Conservation (phyloP, 805 yeast genomes). For the Candida montana region DNA sequence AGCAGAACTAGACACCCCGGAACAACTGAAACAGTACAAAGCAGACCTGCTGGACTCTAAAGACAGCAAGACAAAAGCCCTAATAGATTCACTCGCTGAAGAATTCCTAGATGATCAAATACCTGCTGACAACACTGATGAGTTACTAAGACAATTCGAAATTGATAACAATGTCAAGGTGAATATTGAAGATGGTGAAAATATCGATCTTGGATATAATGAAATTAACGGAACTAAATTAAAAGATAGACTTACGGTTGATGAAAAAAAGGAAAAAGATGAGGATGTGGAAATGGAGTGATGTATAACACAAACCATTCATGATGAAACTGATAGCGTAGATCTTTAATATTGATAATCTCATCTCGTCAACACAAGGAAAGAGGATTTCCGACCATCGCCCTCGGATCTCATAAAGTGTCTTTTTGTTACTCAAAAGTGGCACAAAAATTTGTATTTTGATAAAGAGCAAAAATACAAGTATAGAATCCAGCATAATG, state of each 20-base stretch:
- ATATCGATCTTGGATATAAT: conserved; percentile 1
- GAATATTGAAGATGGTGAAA: conserved; percentile 3
- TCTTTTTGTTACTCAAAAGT: not conserved
- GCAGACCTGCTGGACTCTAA: not conserved
- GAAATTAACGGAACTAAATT: conserved; percentile 1
- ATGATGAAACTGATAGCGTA: too few species aligned
- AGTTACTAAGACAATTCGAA: conserved; percentile 12
- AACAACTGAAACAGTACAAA: conserved; percentile 12
- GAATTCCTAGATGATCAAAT: conserved; percentile 18
- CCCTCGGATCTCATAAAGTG: too few species aligned
- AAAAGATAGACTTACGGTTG: not conserved
- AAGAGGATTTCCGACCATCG: too few species aligned
- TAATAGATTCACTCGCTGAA: conserved; percentile 13
- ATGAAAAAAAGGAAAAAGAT: not conserved
- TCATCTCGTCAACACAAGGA: too few species aligned
- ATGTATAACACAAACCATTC: not conserved
- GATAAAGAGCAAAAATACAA: too few species aligned
- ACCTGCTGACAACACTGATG: conserved; percentile 14
- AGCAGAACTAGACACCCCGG: not conserved
- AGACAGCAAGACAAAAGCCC: conserved; percentile 8
- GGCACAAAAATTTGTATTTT: not conserved
- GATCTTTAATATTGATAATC: too few species aligned
- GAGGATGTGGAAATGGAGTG: conserved; percentile 3
- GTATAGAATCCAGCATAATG: not conserved
- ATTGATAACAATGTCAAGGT: conserved; percentile 15